These are phyloP conservation scores for Metarhizium robertsii DNA, from an alignment of 2,329 filamentous ascomycete genomes.

Conservation along the genomic window DNA sequence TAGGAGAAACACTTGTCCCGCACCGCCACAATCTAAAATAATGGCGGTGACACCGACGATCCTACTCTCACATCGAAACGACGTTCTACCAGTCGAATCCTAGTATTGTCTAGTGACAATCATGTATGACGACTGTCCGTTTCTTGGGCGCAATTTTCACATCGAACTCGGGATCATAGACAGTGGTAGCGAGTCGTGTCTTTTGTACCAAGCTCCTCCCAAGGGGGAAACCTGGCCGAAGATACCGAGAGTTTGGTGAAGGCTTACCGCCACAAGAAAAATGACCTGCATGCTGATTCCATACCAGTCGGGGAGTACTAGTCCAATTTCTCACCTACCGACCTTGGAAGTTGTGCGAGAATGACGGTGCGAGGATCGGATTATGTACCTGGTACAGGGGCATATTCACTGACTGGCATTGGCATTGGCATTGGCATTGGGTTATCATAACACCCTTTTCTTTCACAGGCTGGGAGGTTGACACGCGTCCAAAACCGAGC, in stretches of 20 bases:
- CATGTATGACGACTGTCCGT: not conserved
- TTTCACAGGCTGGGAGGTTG: not conserved
- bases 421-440: not conserved
- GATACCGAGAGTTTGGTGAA: not conserved
- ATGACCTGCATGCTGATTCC: not conserved
- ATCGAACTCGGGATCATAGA: not conserved
- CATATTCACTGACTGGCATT: not conserved
- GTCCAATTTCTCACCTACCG: not conserved
- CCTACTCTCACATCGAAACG: not conserved
- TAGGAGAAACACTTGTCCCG: not conserved
- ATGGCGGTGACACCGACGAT: conserved; percentile 3
- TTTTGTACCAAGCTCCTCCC: not conserved
- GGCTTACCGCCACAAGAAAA: not conserved
- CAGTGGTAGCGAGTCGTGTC: not conserved
- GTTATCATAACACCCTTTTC: not conserved
- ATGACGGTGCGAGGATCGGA: not conserved
- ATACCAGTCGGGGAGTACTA: not conserved
- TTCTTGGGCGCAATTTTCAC: not conserved
- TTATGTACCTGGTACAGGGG: not conserved
- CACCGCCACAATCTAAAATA: not conserved
- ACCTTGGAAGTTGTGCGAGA: not conserved
- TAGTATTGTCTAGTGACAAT: not conserved
- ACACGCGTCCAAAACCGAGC: not conserved
- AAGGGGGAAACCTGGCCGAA: not conserved
- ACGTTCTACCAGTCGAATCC: not conserved